Evolutionary conservation across 2,329 filamentous ascomycete species (phyloP).

Genomic region (Zelopaecilomyces penicillatus): DNA sequence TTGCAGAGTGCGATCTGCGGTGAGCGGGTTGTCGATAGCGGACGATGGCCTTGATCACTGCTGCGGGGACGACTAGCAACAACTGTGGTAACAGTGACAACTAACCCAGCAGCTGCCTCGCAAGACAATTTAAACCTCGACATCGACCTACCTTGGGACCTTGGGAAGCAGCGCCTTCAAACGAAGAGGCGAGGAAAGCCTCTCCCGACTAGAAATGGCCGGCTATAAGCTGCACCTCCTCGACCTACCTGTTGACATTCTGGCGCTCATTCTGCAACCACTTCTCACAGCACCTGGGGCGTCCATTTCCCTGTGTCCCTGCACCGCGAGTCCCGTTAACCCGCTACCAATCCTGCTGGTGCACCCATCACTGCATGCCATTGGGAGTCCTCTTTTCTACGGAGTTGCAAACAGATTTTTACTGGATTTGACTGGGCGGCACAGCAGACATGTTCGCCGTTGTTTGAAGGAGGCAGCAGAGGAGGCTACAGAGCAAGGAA

Average conservation of each 20-base stretch:
- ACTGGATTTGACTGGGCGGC: slow-evolving; percentile 19
- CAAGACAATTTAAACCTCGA: too few species aligned
- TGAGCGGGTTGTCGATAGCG: too few species aligned
- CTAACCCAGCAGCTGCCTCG: too few species aligned
- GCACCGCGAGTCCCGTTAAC: slow-evolving; percentile 14
- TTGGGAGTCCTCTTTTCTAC: slow-evolving; percentile 25
- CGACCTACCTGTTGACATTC: slow-evolving; percentile 25
- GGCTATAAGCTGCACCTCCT: slow-evolving; percentile 19
- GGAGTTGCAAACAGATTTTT: slow-evolving; percentile 20
- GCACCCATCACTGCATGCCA: slow-evolving; percentile 23
- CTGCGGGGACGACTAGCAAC: too few species aligned
- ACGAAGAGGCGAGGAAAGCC: too few species aligned
- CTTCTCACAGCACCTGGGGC: slow-evolving; percentile 17
- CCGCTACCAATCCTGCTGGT: slow-evolving; percentile 22
- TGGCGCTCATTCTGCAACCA: slow-evolving; percentile 21
- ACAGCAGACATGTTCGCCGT: slow-evolving; percentile 19
- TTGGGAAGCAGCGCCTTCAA: too few species aligned
- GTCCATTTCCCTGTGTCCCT: slow-evolving; percentile 21
- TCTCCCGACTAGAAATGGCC: background rate
- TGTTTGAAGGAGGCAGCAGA: slow-evolving; percentile 14
- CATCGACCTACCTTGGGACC: too few species aligned
- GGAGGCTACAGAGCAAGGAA: slow-evolving; percentile 10
- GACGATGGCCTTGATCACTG: too few species aligned
- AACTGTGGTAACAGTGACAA: too few species aligned
- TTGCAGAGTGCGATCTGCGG: too few species aligned